Evolutionary conservation across 352 stramenopile genomes (phyloP).

Genomic region (Pythium volutum): DNA sequence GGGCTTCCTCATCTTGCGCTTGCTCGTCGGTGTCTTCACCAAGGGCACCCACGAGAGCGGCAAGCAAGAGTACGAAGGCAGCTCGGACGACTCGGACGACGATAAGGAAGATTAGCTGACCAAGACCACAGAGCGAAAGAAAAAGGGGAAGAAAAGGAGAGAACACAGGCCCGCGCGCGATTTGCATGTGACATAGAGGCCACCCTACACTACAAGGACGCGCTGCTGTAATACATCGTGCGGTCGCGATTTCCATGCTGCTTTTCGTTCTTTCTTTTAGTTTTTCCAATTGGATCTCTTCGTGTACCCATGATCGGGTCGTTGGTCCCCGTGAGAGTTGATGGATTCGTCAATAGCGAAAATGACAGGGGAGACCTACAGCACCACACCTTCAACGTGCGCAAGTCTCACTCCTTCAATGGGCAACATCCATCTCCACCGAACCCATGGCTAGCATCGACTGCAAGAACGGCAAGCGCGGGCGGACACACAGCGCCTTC

Average conservation of each 20-base stretch:
- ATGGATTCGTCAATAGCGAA: constrained; percentile 1
- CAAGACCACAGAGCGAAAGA: background rate
- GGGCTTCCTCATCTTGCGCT: constrained; percentile 66
- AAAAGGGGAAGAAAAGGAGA: background rate
- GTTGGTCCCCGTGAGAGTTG: background rate
- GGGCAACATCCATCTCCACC: background rate
- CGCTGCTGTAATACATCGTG: background rate
- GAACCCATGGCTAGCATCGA: background rate
- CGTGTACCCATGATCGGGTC: background rate
- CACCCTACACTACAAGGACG: background rate
- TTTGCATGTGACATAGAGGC: constrained; percentile 14
- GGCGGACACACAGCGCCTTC: background rate
- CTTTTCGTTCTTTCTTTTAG: background rate
- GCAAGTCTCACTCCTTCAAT: background rate
- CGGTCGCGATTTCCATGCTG: background rate
- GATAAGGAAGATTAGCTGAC: constrained; percentile 21
- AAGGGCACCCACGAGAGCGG: constrained; percentile 74
- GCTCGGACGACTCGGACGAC: constrained; percentile 75
- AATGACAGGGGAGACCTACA: background rate
- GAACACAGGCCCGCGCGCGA: background rate
- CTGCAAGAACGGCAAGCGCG: background rate
- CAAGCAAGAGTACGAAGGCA: constrained; percentile 86
- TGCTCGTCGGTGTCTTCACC: constrained; percentile 63
- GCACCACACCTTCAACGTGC: constrained; percentile 12
- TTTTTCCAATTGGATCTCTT: too few species aligned